These are phyloP conservation scores for Evansstolkia leycettana DNA, from an alignment of 495 filamentous ascomycete genomes.

Conservation along the genomic window DNA sequence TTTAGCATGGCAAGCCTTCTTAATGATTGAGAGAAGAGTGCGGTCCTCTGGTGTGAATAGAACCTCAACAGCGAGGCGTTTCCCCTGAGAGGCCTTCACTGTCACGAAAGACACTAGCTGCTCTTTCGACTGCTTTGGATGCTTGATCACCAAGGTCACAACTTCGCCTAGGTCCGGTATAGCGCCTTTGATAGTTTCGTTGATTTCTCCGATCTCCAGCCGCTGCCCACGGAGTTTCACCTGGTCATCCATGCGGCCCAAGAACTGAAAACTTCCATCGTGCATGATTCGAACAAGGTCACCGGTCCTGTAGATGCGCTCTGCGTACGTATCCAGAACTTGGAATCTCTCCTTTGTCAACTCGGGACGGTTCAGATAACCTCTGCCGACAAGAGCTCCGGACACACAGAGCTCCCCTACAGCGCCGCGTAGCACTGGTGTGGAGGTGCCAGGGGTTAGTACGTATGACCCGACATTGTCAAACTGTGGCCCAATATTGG, in stretches of 20 bases:
- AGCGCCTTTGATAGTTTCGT: conserved; percentile 8
- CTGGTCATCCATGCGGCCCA: conserved; percentile 20
- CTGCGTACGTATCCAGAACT: conserved; percentile 7
- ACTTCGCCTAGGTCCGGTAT: conserved; percentile 37
- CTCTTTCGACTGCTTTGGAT: conserved; percentile 49
- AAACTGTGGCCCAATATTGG: conserved; percentile 19
- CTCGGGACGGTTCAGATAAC: conserved; percentile 27
- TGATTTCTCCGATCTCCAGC: conserved; percentile 21
- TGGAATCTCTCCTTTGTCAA: conserved; percentile 23
- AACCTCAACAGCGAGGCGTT: conserved; percentile 2
- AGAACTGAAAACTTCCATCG: conserved; percentile 27
- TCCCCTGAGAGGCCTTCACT: conserved; percentile 11
- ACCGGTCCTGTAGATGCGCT: conserved; percentile 33
- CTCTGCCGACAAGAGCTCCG: conserved; percentile 21
- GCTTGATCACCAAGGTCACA: conserved; percentile 52
- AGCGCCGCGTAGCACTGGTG: conserved; percentile 12
- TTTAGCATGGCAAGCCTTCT: conserved; percentile 40
- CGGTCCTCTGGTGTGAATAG: conserved; percentile 3
- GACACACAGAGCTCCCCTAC: conserved; percentile 30
- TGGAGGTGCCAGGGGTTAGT: conserved; percentile 8
- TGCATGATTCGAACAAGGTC: conserved; percentile 30
- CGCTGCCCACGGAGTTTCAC: conserved; percentile 22
- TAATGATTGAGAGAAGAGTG: conserved; percentile 17
- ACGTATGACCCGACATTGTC: conserved; percentile 18
- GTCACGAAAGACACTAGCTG: conserved; percentile 61